Base-by-base conservation (phyloP, 2,329 filamentous ascomycete species). In the Aspergillaceae sp. region DNA sequence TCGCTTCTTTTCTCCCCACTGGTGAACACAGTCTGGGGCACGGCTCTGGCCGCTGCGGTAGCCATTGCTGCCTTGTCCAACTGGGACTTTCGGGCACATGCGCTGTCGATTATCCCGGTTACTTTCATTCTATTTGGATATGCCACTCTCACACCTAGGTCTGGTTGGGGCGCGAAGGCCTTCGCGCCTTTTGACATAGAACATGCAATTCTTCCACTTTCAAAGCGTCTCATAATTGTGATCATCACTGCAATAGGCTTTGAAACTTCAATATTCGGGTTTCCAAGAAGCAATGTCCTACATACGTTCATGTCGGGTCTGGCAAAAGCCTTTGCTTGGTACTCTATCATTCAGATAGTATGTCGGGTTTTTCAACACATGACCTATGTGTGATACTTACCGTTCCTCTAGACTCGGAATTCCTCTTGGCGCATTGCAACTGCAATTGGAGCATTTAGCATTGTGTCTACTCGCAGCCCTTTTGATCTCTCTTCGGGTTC, bases 101-200 rank as follows among this genome's bases (percentile, higher is more conserved):
- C 51, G 37, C 9, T 64, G 3, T 66, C 65, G 0, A 36, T 50
- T 1, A 47, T 68, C 30, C 58, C 66, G 1, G 49, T 63, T 0
- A 42, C 40, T 9, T 57, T 53, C 5, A 48, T 69, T 7, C 50
- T 69, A 0, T n/a, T 56, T 1, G 48, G 58, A 4, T 72, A 66
- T 40, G 45, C 54, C 7, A 46, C 56, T 5, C 47, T 55, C 19
- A 50, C 43, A 9, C 46, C 44, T 7, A 49, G 37, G 40, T 29
- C 28, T 6, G 42, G 28, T 28, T 47, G 42, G 26, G 44, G 26
- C n/a, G 4, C 40, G 43, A 19, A 26, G 5, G 28, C 5, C 5
- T n/a, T 42, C 26, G 34, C 43, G 5, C 26, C 26, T 5, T 37
- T 48, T 37, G 48, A 47, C 36, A 9, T 40, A 29, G 48, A 42